Percentiles rank a stretch among this genome's conserved stretches.
phyloP scores from a whole-genome alignment of 805 yeast species.

The Scheffersomyces amazonensis region DNA sequence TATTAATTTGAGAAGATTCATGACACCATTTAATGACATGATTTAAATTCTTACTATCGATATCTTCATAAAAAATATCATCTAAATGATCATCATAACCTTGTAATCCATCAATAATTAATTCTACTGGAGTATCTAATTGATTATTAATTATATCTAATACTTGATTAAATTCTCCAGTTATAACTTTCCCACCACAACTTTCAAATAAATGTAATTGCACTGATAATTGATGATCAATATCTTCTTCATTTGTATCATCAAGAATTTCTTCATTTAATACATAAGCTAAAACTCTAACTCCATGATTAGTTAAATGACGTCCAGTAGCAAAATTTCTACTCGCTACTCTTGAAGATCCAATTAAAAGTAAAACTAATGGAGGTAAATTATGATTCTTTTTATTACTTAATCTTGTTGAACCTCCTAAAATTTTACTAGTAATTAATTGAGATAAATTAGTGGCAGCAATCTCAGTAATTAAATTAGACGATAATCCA shows the following conservation, averaged over 20 bases:
- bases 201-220: conserved; percentile 57
- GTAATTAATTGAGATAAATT: conserved; percentile 61
- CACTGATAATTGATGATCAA: conserved; percentile 41
- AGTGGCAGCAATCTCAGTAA: conserved; percentile 67
- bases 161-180: conserved; percentile 32
- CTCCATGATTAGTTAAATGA: conserved; percentile 70
- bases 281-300: conserved; percentile 58
- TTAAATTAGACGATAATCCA: conserved; percentile 44
- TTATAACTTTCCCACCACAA: conserved; percentile 63
- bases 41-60: conserved; percentile 36
- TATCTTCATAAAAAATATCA: conserved; percentile 42
- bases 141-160: conserved; percentile 38
- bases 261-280: conserved; percentile 28
- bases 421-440: conserved; percentile 62
- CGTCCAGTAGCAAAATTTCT: conserved; percentile 78
- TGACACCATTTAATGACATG: conserved; percentile 69
- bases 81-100: conserved; percentile 72
- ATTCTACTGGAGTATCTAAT: conserved; percentile 71
- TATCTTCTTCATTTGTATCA: conserved; percentile 39
- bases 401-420: conserved; percentile 54
- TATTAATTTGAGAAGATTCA: conserved; percentile 34
- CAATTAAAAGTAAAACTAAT: conserved; percentile 63
- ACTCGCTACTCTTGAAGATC: conserved; percentile 73
- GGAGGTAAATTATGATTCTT: conserved; percentile 78
- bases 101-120: conserved; percentile 79